These are phyloP conservation scores for Neodidymelliopsis sp. DNA, from an alignment of 2,329 filamentous ascomycete species.

Conservation along the genomic window DNA sequence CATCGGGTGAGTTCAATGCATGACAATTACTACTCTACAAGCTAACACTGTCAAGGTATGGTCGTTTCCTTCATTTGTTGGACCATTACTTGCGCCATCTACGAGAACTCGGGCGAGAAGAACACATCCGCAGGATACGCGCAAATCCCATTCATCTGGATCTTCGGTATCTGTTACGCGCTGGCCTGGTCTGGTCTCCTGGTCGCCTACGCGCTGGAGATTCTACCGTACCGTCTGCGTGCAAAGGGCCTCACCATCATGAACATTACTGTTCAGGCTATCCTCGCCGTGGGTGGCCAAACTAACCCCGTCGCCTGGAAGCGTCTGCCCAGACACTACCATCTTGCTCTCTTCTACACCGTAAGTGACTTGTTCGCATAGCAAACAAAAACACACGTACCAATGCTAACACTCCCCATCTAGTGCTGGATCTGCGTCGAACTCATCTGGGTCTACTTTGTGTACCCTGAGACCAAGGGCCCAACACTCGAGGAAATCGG, in stretches of 20 bases:
- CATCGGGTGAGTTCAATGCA: conserved; percentile 27
- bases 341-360: conserved; percentile 72
- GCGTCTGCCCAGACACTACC: conserved; percentile 63
- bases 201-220: conserved; percentile 61
- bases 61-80: conserved; percentile 46
- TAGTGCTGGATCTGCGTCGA: conserved; percentile 65
- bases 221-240: conserved; percentile 58
- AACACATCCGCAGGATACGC: conserved; percentile 52
- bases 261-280: conserved; percentile 70
- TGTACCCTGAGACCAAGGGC: conserved; percentile 65
- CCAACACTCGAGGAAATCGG: conserved; percentile 74
- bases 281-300: conserved; percentile 67
- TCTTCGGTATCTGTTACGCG: conserved; percentile 61
- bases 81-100: conserved; percentile 44
- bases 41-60: conserved; percentile 27
- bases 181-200: conserved; percentile 66
- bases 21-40: no score
- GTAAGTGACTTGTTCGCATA: conserved; percentile 3
- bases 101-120: conserved; percentile 38
- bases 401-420: conserved; percentile 4
- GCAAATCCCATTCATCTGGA: conserved; percentile 60
- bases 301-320: conserved; percentile 70
- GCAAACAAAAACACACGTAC: background rate
- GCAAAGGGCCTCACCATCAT: conserved; percentile 62
- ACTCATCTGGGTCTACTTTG: conserved; percentile 63